Percentiles rank a stretch among this genome's conserved stretches.
Conservation (phyloP, 225 moss, liverwort and hornwort genomes). For the Antitrichia curtipendula region DNA sequence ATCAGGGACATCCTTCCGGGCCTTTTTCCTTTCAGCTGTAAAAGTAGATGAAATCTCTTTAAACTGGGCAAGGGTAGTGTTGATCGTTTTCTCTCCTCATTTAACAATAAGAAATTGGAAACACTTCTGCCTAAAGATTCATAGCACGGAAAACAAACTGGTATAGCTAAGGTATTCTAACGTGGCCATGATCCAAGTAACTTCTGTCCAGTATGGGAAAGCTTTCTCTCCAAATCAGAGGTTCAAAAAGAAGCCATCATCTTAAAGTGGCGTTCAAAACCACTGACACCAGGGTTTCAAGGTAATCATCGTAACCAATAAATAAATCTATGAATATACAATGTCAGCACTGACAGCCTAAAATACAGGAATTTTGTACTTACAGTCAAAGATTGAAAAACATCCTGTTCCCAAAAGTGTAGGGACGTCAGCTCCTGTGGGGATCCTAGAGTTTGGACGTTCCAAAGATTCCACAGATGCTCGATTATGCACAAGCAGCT, state of each 20-base stretch:
- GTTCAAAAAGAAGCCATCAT: not conserved
- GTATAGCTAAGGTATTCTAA: not conserved
- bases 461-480: slow-evolving; percentile 42
- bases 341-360: not conserved
- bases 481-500: slow-evolving; percentile 76
- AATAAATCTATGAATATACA: not conserved
- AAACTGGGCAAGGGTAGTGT: not conserved
- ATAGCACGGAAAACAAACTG: not conserved
- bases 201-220: not conserved
- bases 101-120: not conserved
- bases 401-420: slow-evolving; percentile 75
- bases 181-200: not conserved
- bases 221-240: not conserved
- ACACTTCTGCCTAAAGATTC: not conserved
- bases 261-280: not conserved
- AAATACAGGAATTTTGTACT: not conserved
- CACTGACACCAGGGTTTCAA: not conserved
- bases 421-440: slow-evolving; percentile 75
- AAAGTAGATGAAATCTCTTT: not conserved
- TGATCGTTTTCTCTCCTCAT: not conserved
- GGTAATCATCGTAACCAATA: not conserved
- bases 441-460: slow-evolving; percentile 44
- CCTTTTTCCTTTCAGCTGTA: slow-evolving; percentile 55
- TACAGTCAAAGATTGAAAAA: slow-evolving; percentile 88
- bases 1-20: slow-evolving; percentile 31